phyloP scores from a whole-genome alignment of 2,329 filamentous ascomycete genomes.

The Fusarium hostae region DNA sequence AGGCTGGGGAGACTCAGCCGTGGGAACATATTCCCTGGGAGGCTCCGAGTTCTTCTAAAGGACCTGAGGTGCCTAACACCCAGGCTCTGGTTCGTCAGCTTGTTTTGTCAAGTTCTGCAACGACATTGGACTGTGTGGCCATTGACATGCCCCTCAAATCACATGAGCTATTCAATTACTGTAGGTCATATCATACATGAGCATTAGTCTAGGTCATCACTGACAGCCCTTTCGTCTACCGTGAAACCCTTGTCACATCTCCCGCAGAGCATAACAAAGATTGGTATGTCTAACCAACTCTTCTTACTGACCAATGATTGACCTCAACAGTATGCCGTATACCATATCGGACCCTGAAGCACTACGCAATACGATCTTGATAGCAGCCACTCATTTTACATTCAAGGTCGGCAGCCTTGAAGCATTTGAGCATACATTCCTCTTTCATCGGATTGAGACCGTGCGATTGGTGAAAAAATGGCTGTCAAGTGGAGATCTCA shows the following conservation, averaged over 20 bases:
- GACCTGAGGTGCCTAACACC: neutral
- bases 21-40: conserved; percentile 6
- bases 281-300: neutral
- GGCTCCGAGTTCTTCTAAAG: neutral
- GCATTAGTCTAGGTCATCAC: rapidly evolving
- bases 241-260: neutral
- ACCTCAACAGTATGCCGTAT: neutral
- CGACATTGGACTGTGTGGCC: neutral
- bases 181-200: neutral
- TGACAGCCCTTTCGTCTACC: neutral
- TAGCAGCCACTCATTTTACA: conserved; percentile 16
- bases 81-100: neutral
- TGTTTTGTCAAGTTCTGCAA: neutral
- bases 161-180: conserved; percentile 25
- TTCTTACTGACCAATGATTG: rapidly evolving
- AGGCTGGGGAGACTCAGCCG: neutral
- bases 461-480: conserved; percentile 11
- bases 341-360: conserved; percentile 3
- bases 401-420: conserved; percentile 7
- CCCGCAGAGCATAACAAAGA: neutral
- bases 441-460: conserved; percentile 12
- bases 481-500: neutral
- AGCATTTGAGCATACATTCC: conserved; percentile 13
- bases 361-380: conserved; percentile 10
- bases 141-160: conserved; percentile 20